Evolutionary conservation across 371 early-diverging fungal species (phyloP), one percentile per base, ranked within the genome.

Genomic region (Mortierella sp.): DNA sequence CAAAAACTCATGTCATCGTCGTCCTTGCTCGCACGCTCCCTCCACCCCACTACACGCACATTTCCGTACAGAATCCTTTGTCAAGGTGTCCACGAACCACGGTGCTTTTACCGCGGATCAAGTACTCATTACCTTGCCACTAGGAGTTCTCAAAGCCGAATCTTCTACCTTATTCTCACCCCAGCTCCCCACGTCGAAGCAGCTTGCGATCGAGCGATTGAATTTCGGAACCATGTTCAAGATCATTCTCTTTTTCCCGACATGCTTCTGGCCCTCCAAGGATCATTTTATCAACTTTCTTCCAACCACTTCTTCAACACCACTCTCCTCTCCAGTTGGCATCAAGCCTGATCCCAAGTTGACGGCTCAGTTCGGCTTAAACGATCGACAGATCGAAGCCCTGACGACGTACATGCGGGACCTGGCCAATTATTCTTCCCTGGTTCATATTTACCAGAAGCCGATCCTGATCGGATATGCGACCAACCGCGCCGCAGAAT

Each of bases 211-310:
- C 44, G 42, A 43, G 2, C 61, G 60, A 7, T 42, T 78, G 12
- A 68, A 72, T 1, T 68, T 78, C 11, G 79, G 79, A 4, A 78
- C 72, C 21, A 70, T 78, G 68, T 65, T 50, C 56, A 78, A 78
- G 50, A 72, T 69, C 28, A 19, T 76, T 21, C 58, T 69, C 37
- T 56, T 51, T 47, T 76, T 76, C 58, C 61, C 51, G 4, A 26
- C 37, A 2, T 76, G 76, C 53, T 76, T 76, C 37, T 76, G 76
- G 70, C 61, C 76, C 8, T n/a, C 23, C 11, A 54, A 70, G 37
- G 51, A 59, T 12, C 76, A 76, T 47, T 76, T 76, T 49, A 39
- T 76, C 54, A 76, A 76, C 46, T 76, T 67, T 50, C 50, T 76
- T 26, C 70, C 76, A 7, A 50, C 58, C 4, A 11, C 28, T 2